Evolutionary conservation across 2,329 filamentous ascomycete genomes (phyloP), one percentile per base, ranked within the genome.

Genomic region (Penicillium frequentans): DNA sequence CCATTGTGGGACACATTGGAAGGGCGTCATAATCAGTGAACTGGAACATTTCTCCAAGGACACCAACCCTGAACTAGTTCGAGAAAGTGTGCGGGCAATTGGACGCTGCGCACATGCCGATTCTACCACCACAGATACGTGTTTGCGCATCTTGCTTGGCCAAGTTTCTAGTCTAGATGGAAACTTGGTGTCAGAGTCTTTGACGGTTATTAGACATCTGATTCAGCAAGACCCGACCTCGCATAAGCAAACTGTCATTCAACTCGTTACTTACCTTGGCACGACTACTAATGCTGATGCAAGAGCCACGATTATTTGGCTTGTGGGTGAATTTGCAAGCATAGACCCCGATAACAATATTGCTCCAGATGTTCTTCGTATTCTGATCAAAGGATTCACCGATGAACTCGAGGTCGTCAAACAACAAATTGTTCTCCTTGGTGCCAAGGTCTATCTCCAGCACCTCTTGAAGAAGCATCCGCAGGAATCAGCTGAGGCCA

Each of bases 401-500:
- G 86, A 87, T 59, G 95, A 99, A 75, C 87, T 87, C 1, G 92
- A 97, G 70, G 82, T 88, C 27, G 92, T 91, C 13, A 96, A 96
- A 73, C 83, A 92, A 57, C 95, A 99, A 73, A 96, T 98, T 62
- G 83, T 99, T 16, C 81, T 99, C 1, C 82, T 99, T 3, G 95
- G 90, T 7, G 93, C 95, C n/a, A 98, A 98, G 70, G 92, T 98
- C 1, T 98, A 98, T 70, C 82, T 98, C 16, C 91, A 98, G 68
- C 86, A 96, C 70, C 75, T 98, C 39, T 84, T 58, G 81, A 85
- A 68, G 77, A 79, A 61, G 76, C 83, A 70, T 26, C 61, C 64
- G 11, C 59, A 68, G 42, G 60, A 70, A 27, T 47, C 64, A 37
- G 49, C 57, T 33, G 54, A 55, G 4, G 11, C 27, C 5, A 14